Evolutionary conservation across 768 basidiomycete species (phyloP), one percentile per base, ranked within the genome.

Genomic region (Porphyrellus cyaneotinctus): DNA sequence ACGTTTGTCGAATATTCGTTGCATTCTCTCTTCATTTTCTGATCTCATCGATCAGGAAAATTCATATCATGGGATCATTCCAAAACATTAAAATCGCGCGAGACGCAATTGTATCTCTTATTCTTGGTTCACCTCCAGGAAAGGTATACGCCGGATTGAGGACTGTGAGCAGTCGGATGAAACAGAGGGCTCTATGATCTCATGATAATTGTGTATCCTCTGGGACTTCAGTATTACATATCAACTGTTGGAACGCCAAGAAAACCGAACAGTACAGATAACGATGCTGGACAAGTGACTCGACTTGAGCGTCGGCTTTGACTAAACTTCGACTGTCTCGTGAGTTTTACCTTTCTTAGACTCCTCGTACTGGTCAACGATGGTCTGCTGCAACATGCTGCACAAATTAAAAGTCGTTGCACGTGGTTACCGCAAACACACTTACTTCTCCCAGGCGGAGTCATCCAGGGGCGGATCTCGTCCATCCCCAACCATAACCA

Each of bases 51-150:
- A 56, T 7, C 63, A 97, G 95, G 26, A 95, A 97, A 81, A 97
- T 99, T 35, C 95, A 97, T 62, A 97, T 99, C 61, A 85, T 99
- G 70, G 97, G 97, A 22, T 95, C 95, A 15, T 97, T 97, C 75
- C 91, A 95, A 75, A 97, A 97, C 65, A 98, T 99, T 77, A 97
- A 95, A 72, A 82, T 98, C 52, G 97, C 97, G 0, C 81, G 95
- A 51, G 95, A 97, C 70, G 94, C 97, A 7, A 85, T 99, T 56
- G 95, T 97, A 24, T 93, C 91, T 14, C 81, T 97, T 18, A 97
- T 97, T 59, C 78, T 97, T 15, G 95, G 95, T 30, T 95, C 93
- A 14, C 95, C 95, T 0, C 95, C 95, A 45, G 95, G 95, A 47
- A 91, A 93, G 66, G 91, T 93, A 7, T 91, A 97, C 61, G 90